Conservation (phyloP, 352 stramenopile genomes). For the Pythium rishiriense region DNA sequence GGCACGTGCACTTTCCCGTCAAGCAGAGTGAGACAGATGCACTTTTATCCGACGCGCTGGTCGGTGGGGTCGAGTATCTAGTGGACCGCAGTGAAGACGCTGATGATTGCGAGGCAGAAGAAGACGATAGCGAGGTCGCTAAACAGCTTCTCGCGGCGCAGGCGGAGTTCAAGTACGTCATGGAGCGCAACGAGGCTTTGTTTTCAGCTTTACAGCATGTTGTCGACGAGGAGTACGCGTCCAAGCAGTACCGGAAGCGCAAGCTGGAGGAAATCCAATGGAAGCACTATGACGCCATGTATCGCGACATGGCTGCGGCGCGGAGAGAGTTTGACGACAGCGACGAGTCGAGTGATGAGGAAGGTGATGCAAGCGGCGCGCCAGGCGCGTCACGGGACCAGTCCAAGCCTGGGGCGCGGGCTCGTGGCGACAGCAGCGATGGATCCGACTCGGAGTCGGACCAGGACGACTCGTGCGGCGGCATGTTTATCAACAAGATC, state of each 20-base stretch:
- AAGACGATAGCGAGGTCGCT: conserved; percentile 61
- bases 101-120: conserved; percentile 45
- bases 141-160: conserved; percentile 51
- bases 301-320: conserved; percentile 47
- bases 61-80: conserved; percentile 32
- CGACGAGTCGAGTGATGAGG: conserved; percentile 39
- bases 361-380: conserved; percentile 16
- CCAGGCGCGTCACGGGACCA: conserved; percentile 1
- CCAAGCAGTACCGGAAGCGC: conserved; percentile 48
- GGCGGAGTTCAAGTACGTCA: conserved; percentile 42
- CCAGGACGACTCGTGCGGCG: conserved; percentile 63
- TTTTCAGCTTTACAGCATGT: conserved; percentile 39
- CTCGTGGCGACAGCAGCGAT: conserved; percentile 23
- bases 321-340: conserved; percentile 55
- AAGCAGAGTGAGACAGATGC: conserved; percentile 37
- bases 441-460: conserved; percentile 41
- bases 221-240: conserved; percentile 48
- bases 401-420: conserved; percentile 10
- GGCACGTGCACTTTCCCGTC: conserved; percentile 62
- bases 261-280: conserved; percentile 50
- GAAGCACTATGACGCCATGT: conserved; percentile 74
- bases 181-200: conserved; percentile 41
- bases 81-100: conserved; percentile 44
- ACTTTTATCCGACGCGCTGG: conserved; percentile 45
- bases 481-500: conserved; percentile 77